Conservation (phyloP, 2,329 filamentous ascomycete species). For the Xylaria sp. region DNA sequence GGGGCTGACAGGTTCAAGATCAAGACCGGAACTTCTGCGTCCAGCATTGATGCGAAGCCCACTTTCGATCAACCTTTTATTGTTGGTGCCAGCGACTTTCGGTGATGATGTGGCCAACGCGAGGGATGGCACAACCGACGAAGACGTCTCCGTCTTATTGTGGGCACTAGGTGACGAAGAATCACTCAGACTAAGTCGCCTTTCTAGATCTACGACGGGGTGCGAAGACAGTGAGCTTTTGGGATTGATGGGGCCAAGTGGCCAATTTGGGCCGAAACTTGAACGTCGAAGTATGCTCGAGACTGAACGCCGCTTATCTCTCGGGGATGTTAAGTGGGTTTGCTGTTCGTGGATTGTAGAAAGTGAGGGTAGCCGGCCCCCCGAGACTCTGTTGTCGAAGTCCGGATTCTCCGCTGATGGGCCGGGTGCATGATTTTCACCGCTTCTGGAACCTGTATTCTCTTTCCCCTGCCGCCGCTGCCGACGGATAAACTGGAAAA, state of each 20-base stretch:
- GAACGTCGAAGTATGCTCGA: conserved; percentile 26
- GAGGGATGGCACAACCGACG: not conserved
- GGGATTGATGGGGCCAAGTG: conserved; percentile 37
- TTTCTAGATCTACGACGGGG: conserved; percentile 41
- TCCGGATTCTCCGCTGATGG: conserved; percentile 11
- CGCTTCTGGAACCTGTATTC: not conserved
- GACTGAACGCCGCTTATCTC: conserved; percentile 34
- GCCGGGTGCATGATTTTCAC: not conserved
- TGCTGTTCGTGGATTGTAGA: conserved; percentile 42
- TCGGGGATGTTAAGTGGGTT: conserved; percentile 13
- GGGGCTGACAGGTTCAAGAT: conserved; percentile 26
- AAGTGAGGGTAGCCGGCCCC: conserved; percentile 29
- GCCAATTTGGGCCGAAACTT: conserved; percentile 45
- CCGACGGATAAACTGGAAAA: conserved; percentile 1
- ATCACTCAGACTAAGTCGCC: conserved; percentile 32
- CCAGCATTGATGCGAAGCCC: not conserved
- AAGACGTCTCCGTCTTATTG: not conserved
- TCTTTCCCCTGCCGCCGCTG: conserved; percentile 8
- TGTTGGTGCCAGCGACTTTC: not conserved
- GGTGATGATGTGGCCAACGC: not conserved
- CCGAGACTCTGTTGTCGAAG: conserved; percentile 18
- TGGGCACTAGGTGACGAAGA: not conserved
- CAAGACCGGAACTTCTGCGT: not conserved
- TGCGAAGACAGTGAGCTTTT: conserved; percentile 44
- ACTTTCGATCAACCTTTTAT: not conserved